Evolutionary conservation across 2,329 filamentous ascomycete genomes (phyloP).

Genomic region (Trichocomaceae sp.): DNA sequence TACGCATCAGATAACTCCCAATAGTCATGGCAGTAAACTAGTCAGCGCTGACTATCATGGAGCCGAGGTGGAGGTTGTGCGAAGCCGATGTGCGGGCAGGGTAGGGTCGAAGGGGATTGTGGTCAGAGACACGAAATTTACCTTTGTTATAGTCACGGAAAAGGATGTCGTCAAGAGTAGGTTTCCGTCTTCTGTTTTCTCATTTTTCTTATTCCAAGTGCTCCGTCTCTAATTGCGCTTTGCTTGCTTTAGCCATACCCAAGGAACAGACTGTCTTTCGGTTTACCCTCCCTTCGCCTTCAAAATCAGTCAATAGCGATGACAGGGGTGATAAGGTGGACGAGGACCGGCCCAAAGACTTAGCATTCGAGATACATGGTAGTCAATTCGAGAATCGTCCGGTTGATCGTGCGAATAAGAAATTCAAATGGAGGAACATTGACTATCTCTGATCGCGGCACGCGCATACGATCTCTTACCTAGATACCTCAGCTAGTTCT

Average conservation of each 20-base stretch:
- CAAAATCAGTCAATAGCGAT: constrained; percentile 17
- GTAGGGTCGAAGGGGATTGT: constrained; percentile 84
- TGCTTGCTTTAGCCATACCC: constrained; percentile 53
- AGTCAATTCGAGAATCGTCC: constrained; percentile 79
- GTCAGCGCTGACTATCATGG: constrained; percentile 87
- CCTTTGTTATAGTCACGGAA: constrained; percentile 74
- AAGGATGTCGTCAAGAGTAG: constrained; percentile 62
- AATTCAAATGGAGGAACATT: constrained; percentile 81
- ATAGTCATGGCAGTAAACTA: constrained; percentile 52
- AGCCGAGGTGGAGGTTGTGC: constrained; percentile 71
- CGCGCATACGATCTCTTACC: neutral
- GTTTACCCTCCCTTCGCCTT: constrained; percentile 57
- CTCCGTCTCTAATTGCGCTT: neutral
- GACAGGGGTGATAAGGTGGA: constrained; percentile 16
- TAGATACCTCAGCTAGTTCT: neutral
- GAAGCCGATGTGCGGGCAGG: constrained; percentile 71
- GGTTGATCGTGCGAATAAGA: constrained; percentile 78
- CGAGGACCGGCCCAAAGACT: constrained; percentile 30
- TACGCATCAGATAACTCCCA: constrained; percentile 49
- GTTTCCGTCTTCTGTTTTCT: constrained; percentile 21
- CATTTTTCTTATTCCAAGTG: neutral
- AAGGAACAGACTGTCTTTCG: constrained; percentile 87
- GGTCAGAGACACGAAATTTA: constrained; percentile 77
- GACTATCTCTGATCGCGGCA: constrained; percentile 56
- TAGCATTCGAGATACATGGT: constrained; percentile 80